phyloP scores from a whole-genome alignment of 1,284 basidiomycete species.

The Rhodotorula sp. region DNA sequence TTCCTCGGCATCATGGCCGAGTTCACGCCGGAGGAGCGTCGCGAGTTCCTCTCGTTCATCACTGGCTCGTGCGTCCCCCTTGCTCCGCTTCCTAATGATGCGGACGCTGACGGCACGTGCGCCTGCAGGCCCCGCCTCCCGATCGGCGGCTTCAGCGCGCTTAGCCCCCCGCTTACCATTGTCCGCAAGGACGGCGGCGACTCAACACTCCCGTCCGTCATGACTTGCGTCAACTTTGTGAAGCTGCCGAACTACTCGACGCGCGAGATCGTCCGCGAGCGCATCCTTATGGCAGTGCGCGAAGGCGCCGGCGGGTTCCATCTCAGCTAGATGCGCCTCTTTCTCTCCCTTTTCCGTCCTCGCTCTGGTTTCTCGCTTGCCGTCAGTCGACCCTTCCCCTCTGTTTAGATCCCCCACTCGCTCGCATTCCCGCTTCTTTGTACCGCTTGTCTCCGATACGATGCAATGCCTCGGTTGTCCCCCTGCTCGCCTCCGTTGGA shows the following conservation, averaged over 20 bases:
- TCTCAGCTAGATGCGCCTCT: conserved; percentile 53
- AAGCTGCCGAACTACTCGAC: conserved; percentile 91
- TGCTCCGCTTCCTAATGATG: conserved; percentile 60
- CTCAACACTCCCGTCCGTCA: conserved; percentile 67
- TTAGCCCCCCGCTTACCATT: conserved; percentile 92
- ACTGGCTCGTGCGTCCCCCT: conserved; percentile 68
- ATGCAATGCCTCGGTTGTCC: neutral
- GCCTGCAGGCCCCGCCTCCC: conserved; percentile 49
- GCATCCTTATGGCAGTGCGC: conserved; percentile 75
- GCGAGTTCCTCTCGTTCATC: conserved; percentile 93
- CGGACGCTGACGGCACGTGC: neutral
- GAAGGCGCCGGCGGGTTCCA: conserved; percentile 95
- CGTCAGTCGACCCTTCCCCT: neutral
- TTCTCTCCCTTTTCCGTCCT: neutral
- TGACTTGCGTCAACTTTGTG: conserved; percentile 76
- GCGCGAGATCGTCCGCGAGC: conserved; percentile 75
- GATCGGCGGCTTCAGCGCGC: conserved; percentile 93
- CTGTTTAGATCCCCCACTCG: neutral
- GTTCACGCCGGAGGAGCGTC: conserved; percentile 71
- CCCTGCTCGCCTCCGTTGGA: neutral
- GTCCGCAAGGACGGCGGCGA: conserved; percentile 92
- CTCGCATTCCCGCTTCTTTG: neutral
- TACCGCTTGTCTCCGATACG: neutral
- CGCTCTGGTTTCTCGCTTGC: neutral
- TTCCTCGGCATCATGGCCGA: conserved; percentile 82